Evolutionary conservation across 495 filamentous ascomycete species (phyloP).

Genomic region (Aspergillus haitiensis): DNA sequence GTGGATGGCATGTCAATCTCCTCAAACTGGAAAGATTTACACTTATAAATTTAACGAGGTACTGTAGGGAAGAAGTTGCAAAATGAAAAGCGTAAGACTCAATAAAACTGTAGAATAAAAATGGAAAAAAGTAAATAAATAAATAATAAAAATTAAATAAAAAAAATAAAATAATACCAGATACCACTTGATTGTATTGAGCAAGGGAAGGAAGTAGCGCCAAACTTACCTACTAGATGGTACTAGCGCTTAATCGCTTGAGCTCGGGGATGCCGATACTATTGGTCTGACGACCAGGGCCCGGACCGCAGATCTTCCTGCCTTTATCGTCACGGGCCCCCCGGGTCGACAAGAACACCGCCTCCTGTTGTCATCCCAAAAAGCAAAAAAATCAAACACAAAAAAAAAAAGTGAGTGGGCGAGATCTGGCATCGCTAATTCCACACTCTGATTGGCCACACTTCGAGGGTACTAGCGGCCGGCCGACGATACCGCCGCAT

Average conservation of each 20-base stretch:
- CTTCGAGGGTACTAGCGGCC: not conserved
- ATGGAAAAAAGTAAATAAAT: not conserved
- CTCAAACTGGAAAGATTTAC: no score
- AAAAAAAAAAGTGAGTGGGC: conserved; percentile 3
- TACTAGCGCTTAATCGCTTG: not conserved
- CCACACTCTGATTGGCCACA: conserved; percentile 3
- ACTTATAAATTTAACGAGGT: no score
- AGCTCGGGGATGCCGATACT: conserved; percentile 21
- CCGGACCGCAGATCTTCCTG: conserved; percentile 17
- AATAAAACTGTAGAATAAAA: no score
- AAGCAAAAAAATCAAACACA: no score
- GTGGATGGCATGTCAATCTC: no score
- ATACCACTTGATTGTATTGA: not conserved
- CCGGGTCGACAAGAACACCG: conserved; percentile 8
- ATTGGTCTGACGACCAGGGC: conserved; percentile 7
- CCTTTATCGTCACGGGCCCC: conserved; percentile 3
- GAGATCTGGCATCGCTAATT: not conserved
- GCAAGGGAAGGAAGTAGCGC: conserved; percentile 2
- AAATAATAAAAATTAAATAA: not conserved
- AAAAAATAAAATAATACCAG: conserved; percentile 2
- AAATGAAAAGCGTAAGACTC: no score
- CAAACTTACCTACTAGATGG: not conserved
- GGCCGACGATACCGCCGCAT: not conserved
- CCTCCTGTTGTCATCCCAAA: conserved; percentile 14
- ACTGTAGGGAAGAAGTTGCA: no score